These are phyloP conservation scores for Euryodendron excelsum DNA, from an alignment of 148 eudicot genomes.

Conservation along the genomic window DNA sequence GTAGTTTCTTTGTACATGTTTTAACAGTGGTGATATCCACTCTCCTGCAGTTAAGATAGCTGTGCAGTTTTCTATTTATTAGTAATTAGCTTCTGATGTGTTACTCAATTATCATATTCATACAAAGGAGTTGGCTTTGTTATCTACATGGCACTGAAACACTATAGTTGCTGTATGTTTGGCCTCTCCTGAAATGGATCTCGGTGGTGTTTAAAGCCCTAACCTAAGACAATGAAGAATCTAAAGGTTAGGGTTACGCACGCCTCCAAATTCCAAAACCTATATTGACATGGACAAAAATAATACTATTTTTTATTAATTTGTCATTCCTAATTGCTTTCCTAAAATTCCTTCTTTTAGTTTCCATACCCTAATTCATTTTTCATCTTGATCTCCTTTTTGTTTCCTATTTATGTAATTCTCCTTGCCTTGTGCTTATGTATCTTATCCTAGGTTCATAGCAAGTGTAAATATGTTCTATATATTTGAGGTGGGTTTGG, in stretches of 20 bases:
- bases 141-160: conserved; percentile 5
- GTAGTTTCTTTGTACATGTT: too few relatives aligned
- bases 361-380: neutral
- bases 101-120: too few relatives aligned
- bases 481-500: neutral
- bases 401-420: neutral
- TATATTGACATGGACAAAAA: neutral
- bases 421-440: neutral
- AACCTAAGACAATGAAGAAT: conserved; percentile 1
- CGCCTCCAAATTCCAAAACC: conserved; percentile 25
- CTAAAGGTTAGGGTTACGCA: conserved; percentile 40
- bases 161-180: conserved; percentile 23
- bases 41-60: too few relatives aligned
- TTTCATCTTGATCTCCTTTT: neutral
- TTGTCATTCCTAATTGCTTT: neutral
- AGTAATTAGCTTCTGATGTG: too few relatives aligned
- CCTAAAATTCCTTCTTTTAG: neutral
- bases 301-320: neutral
- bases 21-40: too few relatives aligned
- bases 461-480: neutral
- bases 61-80: too few relatives aligned
- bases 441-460: neutral
- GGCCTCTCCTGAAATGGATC: conserved; percentile 32
- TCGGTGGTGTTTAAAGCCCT: conserved; percentile 41
- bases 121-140: conserved; percentile 17